A percentile compares a stretch with the other conserved stretches of the same genome.
Evolutionary conservation across 331 rosid species (phyloP).

Genomic region (Quercus lobata): DNA sequence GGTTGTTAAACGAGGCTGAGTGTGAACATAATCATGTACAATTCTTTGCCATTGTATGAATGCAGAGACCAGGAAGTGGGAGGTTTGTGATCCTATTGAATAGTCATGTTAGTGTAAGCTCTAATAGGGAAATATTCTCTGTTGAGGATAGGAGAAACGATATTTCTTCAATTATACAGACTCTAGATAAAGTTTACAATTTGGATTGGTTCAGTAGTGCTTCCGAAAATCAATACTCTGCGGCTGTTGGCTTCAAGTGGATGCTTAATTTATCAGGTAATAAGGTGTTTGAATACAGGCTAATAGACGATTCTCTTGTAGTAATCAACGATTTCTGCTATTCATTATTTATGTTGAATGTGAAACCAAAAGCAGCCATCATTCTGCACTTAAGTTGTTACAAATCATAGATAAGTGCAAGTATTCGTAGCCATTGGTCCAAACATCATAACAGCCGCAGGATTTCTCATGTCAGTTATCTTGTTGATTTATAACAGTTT

Average conservation of each 20-base stretch:
- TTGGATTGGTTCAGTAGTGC: constrained; percentile 96
- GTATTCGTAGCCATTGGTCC: no score
- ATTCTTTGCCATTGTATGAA: no score
- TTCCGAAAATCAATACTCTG: constrained; percentile 88
- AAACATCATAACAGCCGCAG: no score
- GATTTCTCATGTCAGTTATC: no score
- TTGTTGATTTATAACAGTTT: no score
- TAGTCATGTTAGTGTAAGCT: constrained; percentile 76
- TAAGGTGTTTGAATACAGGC: not conserved
- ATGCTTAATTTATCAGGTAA: constrained; percentile 86
- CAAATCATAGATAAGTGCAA: no score
- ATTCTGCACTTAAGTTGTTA: no score
- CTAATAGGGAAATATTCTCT: constrained; percentile 50
- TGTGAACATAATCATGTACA: no score
- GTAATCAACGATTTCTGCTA: not conserved
- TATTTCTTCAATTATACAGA: constrained; percentile 61
- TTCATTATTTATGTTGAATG: not conserved
- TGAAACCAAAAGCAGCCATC: no score
- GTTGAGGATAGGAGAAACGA: constrained; percentile 55
- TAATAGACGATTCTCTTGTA: not conserved
- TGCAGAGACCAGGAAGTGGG: constrained; percentile 79
- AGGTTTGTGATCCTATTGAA: constrained; percentile 90
- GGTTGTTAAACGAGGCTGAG: no score
- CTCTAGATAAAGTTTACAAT: constrained; percentile 78
- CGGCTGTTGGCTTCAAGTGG: constrained; percentile 98